Evolutionary conservation across 805 yeast species (phyloP).

Genomic region (Sungouiozyma intestinalis): DNA sequence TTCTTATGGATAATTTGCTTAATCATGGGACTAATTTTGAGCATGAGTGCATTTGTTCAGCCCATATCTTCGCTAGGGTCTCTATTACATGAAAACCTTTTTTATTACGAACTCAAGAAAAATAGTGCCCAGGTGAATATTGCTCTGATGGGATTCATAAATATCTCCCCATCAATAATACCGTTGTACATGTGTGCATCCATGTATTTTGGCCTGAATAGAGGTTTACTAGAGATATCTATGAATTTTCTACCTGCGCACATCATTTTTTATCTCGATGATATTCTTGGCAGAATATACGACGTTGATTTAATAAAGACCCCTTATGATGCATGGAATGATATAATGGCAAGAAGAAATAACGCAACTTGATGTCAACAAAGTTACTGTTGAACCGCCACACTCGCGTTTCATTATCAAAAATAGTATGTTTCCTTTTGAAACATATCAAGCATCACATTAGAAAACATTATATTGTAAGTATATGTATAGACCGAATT

Average conservation of each 20-base stretch:
- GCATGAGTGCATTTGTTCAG: conserved; percentile 18
- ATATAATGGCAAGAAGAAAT: conserved; percentile 4
- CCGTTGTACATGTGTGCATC: conserved; percentile 17
- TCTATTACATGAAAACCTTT: conserved; percentile 20
- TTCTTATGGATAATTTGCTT: conserved; percentile 20
- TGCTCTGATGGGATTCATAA: conserved; percentile 16
- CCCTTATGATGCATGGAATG: conserved; percentile 20
- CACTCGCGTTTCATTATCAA: too few relatives aligned
- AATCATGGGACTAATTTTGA: conserved; percentile 10
- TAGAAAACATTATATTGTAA: too few relatives aligned
- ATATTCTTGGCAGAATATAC: conserved; percentile 17
- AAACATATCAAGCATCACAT: too few relatives aligned
- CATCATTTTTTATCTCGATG: conserved; percentile 20
- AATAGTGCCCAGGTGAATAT: conserved; percentile 12
- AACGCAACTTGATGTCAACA: neutral
- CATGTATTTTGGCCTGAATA: conserved; percentile 13
- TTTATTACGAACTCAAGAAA: conserved; percentile 19
- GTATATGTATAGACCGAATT: too few relatives aligned
- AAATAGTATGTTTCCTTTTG: too few relatives aligned
- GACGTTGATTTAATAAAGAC: conserved; percentile 20
- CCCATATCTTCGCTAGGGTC: conserved; percentile 21
- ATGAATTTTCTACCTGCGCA: conserved; percentile 25
- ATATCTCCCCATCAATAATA: conserved; percentile 13
- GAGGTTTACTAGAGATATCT: conserved; percentile 12
- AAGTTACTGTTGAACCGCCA: too few relatives aligned